Conservation (phyloP, 371 early-diverging fungal genomes). For the Choanephora cucurbitarum region DNA sequence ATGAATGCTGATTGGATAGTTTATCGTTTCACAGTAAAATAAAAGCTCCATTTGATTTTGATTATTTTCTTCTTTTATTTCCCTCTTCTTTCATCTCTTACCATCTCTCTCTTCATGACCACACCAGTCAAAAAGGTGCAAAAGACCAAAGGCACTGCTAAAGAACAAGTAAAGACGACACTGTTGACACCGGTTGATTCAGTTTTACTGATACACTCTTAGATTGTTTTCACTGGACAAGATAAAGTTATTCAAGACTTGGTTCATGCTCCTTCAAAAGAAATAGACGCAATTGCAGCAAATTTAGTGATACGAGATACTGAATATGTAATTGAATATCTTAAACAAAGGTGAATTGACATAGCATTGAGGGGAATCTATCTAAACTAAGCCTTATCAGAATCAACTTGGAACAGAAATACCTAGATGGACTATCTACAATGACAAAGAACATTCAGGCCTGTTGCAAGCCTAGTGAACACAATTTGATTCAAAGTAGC, state of each 20-base stretch:
- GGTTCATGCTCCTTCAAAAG: slow-evolving; percentile 22
- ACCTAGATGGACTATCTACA: slow-evolving; percentile 9
- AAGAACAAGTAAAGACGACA: slow-evolving; percentile 10
- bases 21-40: no score
- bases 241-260: slow-evolving; percentile 19
- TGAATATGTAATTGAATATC: slow-evolving; percentile 24
- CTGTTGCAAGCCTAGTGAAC: slow-evolving; percentile 6
- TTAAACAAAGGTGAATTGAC: slow-evolving; percentile 23
- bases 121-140: slow-evolving; percentile 7
- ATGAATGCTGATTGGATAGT: no score
- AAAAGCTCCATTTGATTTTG: no score
- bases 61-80: background rate
- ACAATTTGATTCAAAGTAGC: slow-evolving; percentile 11
- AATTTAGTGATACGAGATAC: slow-evolving; percentile 21
- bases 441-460: slow-evolving; percentile 13
- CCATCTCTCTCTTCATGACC: slow-evolving; percentile 5
- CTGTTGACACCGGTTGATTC: no score
- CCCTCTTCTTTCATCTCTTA: slow-evolving; percentile 1
- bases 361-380: no score
- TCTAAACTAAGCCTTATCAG: no score
- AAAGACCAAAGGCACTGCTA: slow-evolving; percentile 2
- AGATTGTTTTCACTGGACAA: slow-evolving; percentile 19
- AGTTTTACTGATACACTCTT: no score
- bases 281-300: slow-evolving; percentile 16
- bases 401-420: slow-evolving; percentile 19